Evolutionary conservation across 2,329 filamentous ascomycete species (phyloP), one percentile per base, ranked within the genome.

Genomic region (Annulohypoxylon truncatum): DNA sequence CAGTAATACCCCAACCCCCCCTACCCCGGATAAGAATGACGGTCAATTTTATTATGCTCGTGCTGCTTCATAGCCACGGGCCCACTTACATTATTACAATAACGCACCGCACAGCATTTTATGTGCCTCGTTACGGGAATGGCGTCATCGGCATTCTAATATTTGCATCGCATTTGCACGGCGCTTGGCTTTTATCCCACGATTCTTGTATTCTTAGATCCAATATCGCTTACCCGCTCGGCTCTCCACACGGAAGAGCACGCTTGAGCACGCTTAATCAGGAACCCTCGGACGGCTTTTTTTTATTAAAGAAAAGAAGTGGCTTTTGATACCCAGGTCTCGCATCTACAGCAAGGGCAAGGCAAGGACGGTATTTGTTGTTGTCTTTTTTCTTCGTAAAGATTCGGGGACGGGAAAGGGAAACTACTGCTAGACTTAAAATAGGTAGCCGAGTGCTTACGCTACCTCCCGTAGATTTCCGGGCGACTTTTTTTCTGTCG

Each of bases 311-410:
- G n/a, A n/a, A n/a, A n/a, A n/a, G n/a, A n/a, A n/a, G 5, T 12
- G 33, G 24, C 33, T 51, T 51, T 56, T 56, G 42, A 68, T 66
- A 65, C 57, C 66, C 44, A 38, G 42, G 38, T 53, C 29, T 47
- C 22, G 33, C 51, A 61, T 54, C 47, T 46, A 12, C 22, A 40
- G 33, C 13, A 22, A 22, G n/a, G 35, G 42, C 15, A 44, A 22
- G 50, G 31, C 18, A 55, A 26, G 12, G 29, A 8, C 3, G 35
- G 20, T 48, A 28, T 20, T 42, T 42, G 18, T 10, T 38, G 5
- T 13, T 15, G 29, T 31, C 13, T 31, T 31, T 3, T 9, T 31
- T 31, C 29, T 31, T 42, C 15, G 18, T 42, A 42, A 22, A 42
- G n/a, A n/a, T n/a, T n/a, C 4, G 38, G 38, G 8, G 38, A 42